Evolutionary conservation across 371 early-diverging fungal species (phyloP).

Genomic region (Capillidium rhysosporum): DNA sequence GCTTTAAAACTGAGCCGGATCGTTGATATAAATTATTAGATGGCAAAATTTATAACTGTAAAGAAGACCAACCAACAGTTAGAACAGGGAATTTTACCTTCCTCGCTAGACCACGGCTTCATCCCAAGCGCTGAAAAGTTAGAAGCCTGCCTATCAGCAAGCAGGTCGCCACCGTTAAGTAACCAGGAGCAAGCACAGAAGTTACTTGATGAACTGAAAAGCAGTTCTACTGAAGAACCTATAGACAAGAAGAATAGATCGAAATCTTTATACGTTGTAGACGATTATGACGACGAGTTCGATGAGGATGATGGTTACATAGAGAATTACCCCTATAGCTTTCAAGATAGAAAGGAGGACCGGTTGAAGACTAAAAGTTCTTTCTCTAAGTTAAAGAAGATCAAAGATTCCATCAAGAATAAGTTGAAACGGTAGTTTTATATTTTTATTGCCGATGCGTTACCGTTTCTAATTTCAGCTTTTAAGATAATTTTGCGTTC

Average conservation of each 20-base stretch:
- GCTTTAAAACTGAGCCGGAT: too few relatives aligned
- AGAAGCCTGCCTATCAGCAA: not conserved
- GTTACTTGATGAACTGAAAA: not conserved
- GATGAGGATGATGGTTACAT: not conserved
- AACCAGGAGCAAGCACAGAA: not conserved
- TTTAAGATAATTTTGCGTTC: too few relatives aligned
- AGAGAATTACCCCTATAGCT: too few relatives aligned
- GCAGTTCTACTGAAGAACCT: not conserved
- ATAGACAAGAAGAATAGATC: not conserved
- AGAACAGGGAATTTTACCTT: not conserved
- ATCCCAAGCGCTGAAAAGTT: constrained; percentile 3
- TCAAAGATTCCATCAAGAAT: too few relatives aligned
- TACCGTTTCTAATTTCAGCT: too few relatives aligned
- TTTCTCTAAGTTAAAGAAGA: too few relatives aligned
- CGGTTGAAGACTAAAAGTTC: too few relatives aligned
- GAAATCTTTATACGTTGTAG: not conserved
- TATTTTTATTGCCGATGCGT: too few relatives aligned
- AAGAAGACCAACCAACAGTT: constrained; percentile 3
- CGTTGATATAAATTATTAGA: too few relatives aligned
- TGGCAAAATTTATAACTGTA: not conserved
- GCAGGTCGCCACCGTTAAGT: not conserved
- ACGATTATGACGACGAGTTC: not conserved
- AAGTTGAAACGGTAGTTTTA: too few relatives aligned
- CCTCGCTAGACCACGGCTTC: constrained; percentile 2
- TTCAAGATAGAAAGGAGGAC: too few relatives aligned